Evolutionary conservation across 2,329 filamentous ascomycete species (phyloP).

Genomic region (Fusarium sp.): DNA sequence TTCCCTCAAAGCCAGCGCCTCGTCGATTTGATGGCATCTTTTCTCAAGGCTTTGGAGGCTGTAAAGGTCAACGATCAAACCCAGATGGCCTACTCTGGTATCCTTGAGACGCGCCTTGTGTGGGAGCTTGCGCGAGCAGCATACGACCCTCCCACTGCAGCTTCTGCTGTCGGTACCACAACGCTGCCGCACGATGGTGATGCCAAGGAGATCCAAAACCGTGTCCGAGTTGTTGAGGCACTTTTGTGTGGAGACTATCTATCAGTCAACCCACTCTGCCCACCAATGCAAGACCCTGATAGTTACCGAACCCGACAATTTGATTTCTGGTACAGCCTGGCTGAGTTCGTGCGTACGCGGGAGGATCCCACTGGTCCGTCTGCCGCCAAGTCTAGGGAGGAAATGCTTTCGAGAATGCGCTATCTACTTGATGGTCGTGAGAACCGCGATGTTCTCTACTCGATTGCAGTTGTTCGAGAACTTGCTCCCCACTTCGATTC

Average conservation of each 20-base stretch:
- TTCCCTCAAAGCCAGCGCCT: conserved; percentile 64
- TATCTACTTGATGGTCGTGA: conserved; percentile 80
- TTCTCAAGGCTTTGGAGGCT: conserved; percentile 65
- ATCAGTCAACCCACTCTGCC: conserved; percentile 62
- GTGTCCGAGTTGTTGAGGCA: conserved; percentile 79
- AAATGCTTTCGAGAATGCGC: conserved; percentile 71
- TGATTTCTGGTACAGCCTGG: conserved; percentile 85
- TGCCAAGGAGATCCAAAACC: conserved; percentile 69
- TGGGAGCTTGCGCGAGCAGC: conserved; percentile 66
- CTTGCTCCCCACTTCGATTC: conserved; percentile 72
- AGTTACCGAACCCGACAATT: conserved; percentile 69
- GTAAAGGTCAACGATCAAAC: conserved; percentile 59
- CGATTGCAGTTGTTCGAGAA: conserved; percentile 81
- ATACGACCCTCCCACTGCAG: conserved; percentile 50
- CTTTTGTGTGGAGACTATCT: conserved; percentile 78
- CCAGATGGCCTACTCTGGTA: conserved; percentile 63
- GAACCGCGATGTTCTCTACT: conserved; percentile 91
- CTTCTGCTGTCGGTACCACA: conserved; percentile 42
- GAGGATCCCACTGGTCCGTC: conserved; percentile 62
- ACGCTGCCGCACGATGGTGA: conserved; percentile 65
- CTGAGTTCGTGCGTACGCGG: conserved; percentile 68
- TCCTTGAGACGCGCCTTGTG: conserved; percentile 66
- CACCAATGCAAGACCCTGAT: conserved; percentile 60
- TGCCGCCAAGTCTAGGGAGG: conserved; percentile 66
- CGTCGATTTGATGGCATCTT: conserved; percentile 72